These are phyloP conservation scores for Tetradesmus obliquus DNA, from an alignment of 139 green algal species.

Conservation along the genomic window DNA sequence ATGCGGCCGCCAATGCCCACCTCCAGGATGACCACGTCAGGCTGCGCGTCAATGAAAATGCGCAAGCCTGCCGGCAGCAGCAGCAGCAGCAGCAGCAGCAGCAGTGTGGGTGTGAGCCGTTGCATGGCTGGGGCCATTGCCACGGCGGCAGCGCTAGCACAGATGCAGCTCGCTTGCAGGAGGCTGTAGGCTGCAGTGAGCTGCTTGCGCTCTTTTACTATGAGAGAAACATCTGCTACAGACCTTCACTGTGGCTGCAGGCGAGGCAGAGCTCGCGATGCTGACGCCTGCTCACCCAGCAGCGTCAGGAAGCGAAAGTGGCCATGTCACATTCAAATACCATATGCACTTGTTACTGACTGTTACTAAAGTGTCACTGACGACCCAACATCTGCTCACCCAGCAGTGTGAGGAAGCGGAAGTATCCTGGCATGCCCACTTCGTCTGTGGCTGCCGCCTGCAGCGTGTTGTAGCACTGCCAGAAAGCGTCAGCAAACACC, in stretches of 20 bases:
- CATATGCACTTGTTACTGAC: no score
- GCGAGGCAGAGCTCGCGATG: no score
- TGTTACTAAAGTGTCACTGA: neutral
- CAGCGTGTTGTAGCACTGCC: conserved; percentile 54
- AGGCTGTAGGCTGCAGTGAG: no score
- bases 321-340: conserved; percentile 32
- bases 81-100: conserved; percentile 5
- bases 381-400: conserved; percentile 55
- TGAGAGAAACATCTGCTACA: no score
- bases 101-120: neutral
- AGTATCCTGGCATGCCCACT: conserved; percentile 91
- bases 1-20: conserved; percentile 95
- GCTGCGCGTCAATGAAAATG: conserved; percentile 72
- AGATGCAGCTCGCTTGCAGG: no score
- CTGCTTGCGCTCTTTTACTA: no score
- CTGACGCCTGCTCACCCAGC: conserved; percentile 66
- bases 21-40: conserved; percentile 95
- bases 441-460: conserved; percentile 56
- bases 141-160: no score
- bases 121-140: no score
- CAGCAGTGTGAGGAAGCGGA: conserved; percentile 96
- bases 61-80: conserved; percentile 52
- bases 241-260: no score
- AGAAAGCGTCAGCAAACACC: conserved; percentile 56
- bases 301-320: conserved; percentile 97